phyloP scores from a whole-genome alignment of 148 eudicot species.

The Nepenthes gracilis region DNA sequence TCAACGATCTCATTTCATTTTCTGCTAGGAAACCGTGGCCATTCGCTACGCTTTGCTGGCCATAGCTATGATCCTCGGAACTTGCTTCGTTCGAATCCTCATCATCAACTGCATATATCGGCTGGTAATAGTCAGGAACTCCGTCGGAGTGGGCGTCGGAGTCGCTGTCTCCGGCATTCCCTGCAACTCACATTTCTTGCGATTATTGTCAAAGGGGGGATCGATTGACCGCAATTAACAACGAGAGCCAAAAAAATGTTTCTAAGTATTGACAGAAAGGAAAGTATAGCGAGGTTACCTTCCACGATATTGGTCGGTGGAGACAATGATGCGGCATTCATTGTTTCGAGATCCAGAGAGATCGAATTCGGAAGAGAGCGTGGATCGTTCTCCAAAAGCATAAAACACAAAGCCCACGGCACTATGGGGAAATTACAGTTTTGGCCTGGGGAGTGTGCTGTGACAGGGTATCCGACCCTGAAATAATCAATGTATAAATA shows the following conservation, averaged over 20 bases:
- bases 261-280: not conserved
- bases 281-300: constrained; percentile 8
- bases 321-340: constrained; percentile 31
- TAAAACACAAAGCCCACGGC: too few relatives aligned
- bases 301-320: constrained; percentile 7
- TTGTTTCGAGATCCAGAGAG: constrained; percentile 4
- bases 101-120: constrained; percentile 30
- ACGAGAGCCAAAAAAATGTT: too few relatives aligned
- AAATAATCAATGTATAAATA: too few relatives aligned
- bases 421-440: too few relatives aligned
- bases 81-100: constrained; percentile 14
- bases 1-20: constrained; percentile 30
- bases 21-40: constrained; percentile 22
- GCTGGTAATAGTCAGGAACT: constrained; percentile 53
- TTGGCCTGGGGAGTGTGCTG: too few relatives aligned
- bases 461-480: too few relatives aligned
- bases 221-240: too few relatives aligned
- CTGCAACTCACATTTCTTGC: constrained; percentile 17
- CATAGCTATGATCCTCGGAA: too few relatives aligned
- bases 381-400: too few relatives aligned
- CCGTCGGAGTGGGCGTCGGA: constrained; percentile 42
- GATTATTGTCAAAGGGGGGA: too few relatives aligned
- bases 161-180: constrained; percentile 15
- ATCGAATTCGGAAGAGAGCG: too few relatives aligned
- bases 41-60: constrained; percentile 13